Evolutionary conservation across 116 monocot genomes (phyloP).

Genomic region (Dioscorea cayenensis): DNA sequence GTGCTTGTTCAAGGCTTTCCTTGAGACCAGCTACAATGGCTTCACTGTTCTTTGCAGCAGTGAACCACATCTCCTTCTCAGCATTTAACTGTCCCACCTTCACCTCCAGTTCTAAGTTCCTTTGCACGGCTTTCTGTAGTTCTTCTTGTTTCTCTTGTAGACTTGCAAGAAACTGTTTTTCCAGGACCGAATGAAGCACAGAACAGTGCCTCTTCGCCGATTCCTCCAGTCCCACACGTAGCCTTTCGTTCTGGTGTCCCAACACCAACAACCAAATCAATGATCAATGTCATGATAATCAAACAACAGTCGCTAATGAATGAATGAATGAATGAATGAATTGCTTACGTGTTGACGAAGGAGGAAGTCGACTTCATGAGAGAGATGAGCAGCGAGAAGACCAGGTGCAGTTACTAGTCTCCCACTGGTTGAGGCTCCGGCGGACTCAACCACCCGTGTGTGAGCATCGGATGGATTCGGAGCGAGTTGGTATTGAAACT

Average conservation of each 20-base stretch:
- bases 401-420: neutral
- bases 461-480: neutral
- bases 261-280: neutral
- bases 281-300: neutral
- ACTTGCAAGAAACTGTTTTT: constrained; percentile 1
- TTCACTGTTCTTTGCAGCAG: constrained; percentile 31
- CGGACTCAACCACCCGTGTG: neutral
- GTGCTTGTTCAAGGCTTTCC: constrained; percentile 14
- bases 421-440: neutral
- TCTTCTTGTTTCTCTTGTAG: constrained; percentile 26
- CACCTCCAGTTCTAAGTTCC: constrained; percentile 26
- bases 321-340: neutral
- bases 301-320: neutral
- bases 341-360: neutral
- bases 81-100: constrained; percentile 15
- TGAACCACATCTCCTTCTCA: constrained; percentile 35
- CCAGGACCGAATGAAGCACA: constrained; percentile 1
- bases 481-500: neutral
- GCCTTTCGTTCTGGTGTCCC: constrained; percentile 19
- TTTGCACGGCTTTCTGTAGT: constrained; percentile 15
- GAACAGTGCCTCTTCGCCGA: constrained; percentile 6
- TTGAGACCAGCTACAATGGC: constrained; percentile 16
- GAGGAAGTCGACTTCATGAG: neutral
- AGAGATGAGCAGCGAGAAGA: neutral
- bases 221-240: constrained; percentile 15